Evolutionary conservation across 371 early-diverging fungal genomes (phyloP).

Genomic region (Apophysomyces trapeziformis): DNA sequence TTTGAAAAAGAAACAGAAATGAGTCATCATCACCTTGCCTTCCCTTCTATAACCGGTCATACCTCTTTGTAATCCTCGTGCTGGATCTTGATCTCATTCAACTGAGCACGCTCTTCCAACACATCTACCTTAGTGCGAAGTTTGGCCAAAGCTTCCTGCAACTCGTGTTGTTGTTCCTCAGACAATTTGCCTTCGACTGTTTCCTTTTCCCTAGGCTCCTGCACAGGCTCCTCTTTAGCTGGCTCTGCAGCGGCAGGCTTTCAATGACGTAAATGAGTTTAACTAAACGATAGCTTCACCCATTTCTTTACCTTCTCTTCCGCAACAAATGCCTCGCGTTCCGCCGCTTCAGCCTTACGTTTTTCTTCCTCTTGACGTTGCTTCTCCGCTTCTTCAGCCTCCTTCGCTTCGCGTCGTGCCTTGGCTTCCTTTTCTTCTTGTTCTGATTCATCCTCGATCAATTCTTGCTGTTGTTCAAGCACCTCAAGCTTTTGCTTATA

Average conservation of each 20-base stretch:
- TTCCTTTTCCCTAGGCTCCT: slow-evolving; percentile 28
- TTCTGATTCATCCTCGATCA: slow-evolving; percentile 89
- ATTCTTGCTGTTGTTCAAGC: slow-evolving; percentile 92
- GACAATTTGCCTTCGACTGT: slow-evolving; percentile 57
- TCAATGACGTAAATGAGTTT: too few relatives aligned
- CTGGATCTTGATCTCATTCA: slow-evolving; percentile 67
- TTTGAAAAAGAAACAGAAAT: slow-evolving; percentile 13
- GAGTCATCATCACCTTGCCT: background rate
- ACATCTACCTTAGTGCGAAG: slow-evolving; percentile 67
- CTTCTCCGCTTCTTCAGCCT: slow-evolving; percentile 49
- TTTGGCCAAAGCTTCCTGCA: slow-evolving; percentile 66
- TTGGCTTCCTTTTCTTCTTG: slow-evolving; percentile 67
- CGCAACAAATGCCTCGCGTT: slow-evolving; percentile 33
- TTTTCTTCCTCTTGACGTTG: slow-evolving; percentile 43
- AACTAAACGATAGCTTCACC: background rate
- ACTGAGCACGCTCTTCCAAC: slow-evolving; percentile 68
- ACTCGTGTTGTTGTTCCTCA: slow-evolving; percentile 65
- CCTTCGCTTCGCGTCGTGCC: slow-evolving; percentile 55
- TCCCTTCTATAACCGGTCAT: background rate
- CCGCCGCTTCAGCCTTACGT: slow-evolving; percentile 41
- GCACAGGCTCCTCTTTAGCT: slow-evolving; percentile 14
- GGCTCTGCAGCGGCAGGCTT: slow-evolving; percentile 3
- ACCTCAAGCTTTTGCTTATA: slow-evolving; percentile 92
- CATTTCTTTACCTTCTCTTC: slow-evolving; percentile 22
- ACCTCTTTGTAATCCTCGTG: slow-evolving; percentile 73